phyloP scores from a whole-genome alignment of 345 rosid genomes.

The Lepidium didymum region DNA sequence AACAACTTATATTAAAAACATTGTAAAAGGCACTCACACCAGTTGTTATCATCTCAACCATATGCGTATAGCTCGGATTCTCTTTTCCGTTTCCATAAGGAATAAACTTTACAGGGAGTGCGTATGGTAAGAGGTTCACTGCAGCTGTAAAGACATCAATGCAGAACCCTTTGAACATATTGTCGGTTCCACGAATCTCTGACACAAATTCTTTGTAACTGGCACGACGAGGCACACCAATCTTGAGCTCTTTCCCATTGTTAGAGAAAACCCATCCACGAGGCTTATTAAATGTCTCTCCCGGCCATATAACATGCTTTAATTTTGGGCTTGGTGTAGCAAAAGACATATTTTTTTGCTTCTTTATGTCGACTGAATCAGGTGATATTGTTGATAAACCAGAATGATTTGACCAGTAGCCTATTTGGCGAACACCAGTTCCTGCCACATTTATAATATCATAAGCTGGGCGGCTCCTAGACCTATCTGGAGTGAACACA shows the following conservation, averaged over 20 bases:
- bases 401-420: slow-evolving; percentile 91
- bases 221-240: slow-evolving; percentile 76
- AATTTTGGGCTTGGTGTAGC: slow-evolving; percentile 42
- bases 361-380: slow-evolving; percentile 43
- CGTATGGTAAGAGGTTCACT: slow-evolving; percentile 66
- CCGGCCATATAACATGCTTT: slow-evolving; percentile 79
- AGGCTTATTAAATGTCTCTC: slow-evolving; percentile 63
- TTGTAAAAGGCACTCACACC: slow-evolving; percentile 58
- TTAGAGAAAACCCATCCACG: slow-evolving; percentile 96
- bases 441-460: slow-evolving; percentile 85
- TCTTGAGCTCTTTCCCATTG: slow-evolving; percentile 73
- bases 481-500: slow-evolving; percentile 49
- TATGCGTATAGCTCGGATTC: slow-evolving; percentile 78
- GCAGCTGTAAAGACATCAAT: slow-evolving; percentile 90
- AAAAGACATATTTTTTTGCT: slow-evolving; percentile 54
- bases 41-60: slow-evolving; percentile 55
- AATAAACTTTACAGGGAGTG: slow-evolving; percentile 64
- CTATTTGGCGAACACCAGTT: slow-evolving; percentile 66
- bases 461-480: slow-evolving; percentile 60
- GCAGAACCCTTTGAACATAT: slow-evolving; percentile 75
- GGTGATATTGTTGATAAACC: slow-evolving; percentile 73
- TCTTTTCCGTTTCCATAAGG: slow-evolving; percentile 65
- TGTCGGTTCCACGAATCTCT: slow-evolving; percentile 46
- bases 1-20: neutral
- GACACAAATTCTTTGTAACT: slow-evolving; percentile 78